Percentiles rank a stretch among this genome's conserved stretches.
Conservation (phyloP, 495 filamentous ascomycete genomes). For the Annulohypoxylon stygium region DNA sequence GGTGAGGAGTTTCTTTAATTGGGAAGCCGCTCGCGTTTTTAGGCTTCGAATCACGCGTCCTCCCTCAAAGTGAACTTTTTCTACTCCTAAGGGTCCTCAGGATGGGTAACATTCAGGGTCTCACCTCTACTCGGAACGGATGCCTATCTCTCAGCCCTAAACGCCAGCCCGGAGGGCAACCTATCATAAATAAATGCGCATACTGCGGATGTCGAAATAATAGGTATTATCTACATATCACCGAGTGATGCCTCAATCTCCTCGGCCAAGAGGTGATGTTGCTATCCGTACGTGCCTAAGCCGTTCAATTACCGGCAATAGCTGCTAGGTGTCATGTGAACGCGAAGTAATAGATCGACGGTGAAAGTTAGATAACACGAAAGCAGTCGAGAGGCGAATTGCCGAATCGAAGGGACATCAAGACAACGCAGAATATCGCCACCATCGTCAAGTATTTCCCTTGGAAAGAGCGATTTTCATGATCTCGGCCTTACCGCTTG, state of each 20-base stretch:
- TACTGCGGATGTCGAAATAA: constrained; percentile 37
- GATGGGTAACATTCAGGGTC: constrained; percentile 33
- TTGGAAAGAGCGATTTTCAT: constrained; percentile 7
- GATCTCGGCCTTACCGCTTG: constrained; percentile 13
- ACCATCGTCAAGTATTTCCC: constrained; percentile 11
- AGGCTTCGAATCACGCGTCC: constrained; percentile 32
- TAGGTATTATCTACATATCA: constrained; percentile 27
- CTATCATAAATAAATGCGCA: constrained; percentile 34
- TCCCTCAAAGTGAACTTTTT: constrained; percentile 6
- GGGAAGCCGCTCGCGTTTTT: constrained; percentile 25
- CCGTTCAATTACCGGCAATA: constrained; percentile 22
- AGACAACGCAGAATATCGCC: constrained; percentile 13
- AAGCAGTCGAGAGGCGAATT: constrained; percentile 14
- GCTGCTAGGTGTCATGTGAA: constrained; percentile 3
- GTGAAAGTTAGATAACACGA: constrained; percentile 11
- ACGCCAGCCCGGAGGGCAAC: constrained; percentile 14
- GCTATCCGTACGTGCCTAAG: constrained; percentile 25
- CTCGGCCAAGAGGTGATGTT: constrained; percentile 16
- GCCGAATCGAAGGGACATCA: constrained; percentile 16
- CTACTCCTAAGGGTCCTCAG: constrained; percentile 6
- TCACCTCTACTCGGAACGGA: constrained; percentile 10
- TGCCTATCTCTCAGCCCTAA: constrained; percentile 39
- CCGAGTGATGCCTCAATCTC: constrained; percentile 29
- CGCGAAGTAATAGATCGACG: constrained; percentile 3
- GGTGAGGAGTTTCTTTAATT: constrained; percentile 29